Evolutionary conservation across 139 green algal species (phyloP).

Genomic region (Pseudopediastrum boryanum): DNA sequence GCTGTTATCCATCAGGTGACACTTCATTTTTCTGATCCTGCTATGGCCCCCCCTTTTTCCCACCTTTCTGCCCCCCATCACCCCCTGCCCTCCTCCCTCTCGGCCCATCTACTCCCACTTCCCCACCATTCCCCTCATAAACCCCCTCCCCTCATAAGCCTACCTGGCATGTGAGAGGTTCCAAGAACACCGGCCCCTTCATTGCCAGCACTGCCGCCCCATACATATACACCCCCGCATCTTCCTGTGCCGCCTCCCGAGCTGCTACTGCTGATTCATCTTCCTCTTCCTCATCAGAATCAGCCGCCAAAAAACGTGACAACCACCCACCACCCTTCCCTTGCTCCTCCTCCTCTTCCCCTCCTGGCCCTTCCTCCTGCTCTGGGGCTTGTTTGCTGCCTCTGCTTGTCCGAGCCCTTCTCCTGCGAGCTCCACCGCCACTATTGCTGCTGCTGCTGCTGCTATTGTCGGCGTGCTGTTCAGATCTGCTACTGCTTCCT

Average conservation of each 20-base stretch:
- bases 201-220: conserved; percentile 33
- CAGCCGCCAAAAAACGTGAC: background rate
- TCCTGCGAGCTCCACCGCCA: conserved; percentile 1
- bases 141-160: too few relatives aligned
- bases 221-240: conserved; percentile 37
- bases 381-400: conserved; percentile 10
- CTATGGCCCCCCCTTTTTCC: too few relatives aligned
- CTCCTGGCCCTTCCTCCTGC: conserved; percentile 12
- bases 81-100: too few relatives aligned
- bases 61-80: too few relatives aligned
- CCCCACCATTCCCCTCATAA: too few relatives aligned
- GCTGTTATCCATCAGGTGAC: too few relatives aligned
- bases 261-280: background rate
- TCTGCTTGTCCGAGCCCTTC: background rate
- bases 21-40: too few relatives aligned
- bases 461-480: background rate
- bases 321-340: background rate
- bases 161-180: conserved; percentile 37
- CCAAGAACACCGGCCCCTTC: conserved; percentile 15
- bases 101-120: too few relatives aligned
- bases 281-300: background rate
- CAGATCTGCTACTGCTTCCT: background rate
- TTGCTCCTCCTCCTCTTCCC: conserved; percentile 14
- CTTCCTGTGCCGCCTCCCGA: background rate
- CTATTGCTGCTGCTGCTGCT: conserved; percentile 1